phyloP scores from a whole-genome alignment of 306 rosid genomes.

The Trichosanthes truncata region DNA sequence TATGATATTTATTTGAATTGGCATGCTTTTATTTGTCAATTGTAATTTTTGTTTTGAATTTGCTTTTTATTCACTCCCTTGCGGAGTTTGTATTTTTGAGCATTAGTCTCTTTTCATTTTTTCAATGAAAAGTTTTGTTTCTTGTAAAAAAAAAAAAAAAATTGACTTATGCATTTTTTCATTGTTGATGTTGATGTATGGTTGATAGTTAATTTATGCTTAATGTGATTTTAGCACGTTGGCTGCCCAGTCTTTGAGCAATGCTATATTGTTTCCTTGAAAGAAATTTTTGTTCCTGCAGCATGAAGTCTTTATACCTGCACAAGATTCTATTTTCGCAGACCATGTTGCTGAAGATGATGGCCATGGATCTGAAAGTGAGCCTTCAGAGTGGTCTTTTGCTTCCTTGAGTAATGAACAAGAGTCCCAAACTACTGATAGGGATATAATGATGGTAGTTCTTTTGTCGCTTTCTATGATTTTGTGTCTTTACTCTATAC shows the following conservation, averaged over 20 bases:
- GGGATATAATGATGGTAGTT: slow-evolving; percentile 69
- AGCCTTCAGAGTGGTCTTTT: slow-evolving; percentile 45
- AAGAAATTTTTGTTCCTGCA: slow-evolving; percentile 12
- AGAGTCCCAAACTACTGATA: slow-evolving; percentile 43
- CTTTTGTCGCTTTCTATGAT: slow-evolving; percentile 4
- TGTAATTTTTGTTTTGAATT: no score
- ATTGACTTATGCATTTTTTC: neutral
- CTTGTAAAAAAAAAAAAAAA: neutral
- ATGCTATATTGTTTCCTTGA: neutral
- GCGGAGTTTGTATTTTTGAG: no score
- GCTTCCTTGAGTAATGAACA: slow-evolving; percentile 37
- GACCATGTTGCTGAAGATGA: slow-evolving; percentile 33
- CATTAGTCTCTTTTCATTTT: no score
- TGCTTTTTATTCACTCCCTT: no score
- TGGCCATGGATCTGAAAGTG: slow-evolving; percentile 28
- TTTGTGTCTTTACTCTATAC: neutral
- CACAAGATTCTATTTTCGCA: slow-evolving; percentile 27
- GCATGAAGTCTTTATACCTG: slow-evolving; percentile 8
- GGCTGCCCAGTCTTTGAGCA: neutral
- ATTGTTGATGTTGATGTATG: neutral
- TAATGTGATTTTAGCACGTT: neutral
- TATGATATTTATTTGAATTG: no score
- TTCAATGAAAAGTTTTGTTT: no score
- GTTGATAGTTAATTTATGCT: neutral
- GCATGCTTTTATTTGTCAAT: no score